A percentile compares a stretch with the other conserved stretches of the same genome.
These are phyloP conservation scores for Hemileccinum rubropunctum DNA, from an alignment of 768 basidiomycete species.

Conservation along the genomic window DNA sequence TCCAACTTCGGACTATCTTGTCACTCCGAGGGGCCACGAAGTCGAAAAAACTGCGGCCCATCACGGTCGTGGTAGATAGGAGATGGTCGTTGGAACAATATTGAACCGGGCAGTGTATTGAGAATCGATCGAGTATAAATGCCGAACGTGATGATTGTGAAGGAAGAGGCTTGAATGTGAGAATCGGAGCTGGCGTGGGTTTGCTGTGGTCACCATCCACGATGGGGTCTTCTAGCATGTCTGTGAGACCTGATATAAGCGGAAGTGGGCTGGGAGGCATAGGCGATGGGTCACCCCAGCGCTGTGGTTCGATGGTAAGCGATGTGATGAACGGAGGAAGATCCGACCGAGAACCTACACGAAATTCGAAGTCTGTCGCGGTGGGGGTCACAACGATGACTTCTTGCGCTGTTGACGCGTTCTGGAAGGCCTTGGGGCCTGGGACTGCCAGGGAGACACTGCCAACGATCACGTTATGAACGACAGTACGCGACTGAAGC, in stretches of 20 bases:
- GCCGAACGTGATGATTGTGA: conserved; percentile 72
- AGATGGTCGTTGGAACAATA: conserved; percentile 77
- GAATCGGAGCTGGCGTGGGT: conserved; percentile 19
- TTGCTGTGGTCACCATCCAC: conserved; percentile 4
- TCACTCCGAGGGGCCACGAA: conserved; percentile 68
- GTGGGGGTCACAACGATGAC: conserved; percentile 68
- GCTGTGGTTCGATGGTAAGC: conserved; percentile 35
- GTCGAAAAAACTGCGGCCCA: conserved; percentile 71
- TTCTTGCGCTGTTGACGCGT: conserved; percentile 81
- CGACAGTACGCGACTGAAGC: conserved; percentile 57
- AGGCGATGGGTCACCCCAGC: conserved; percentile 68
- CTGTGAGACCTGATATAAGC: conserved; percentile 19
- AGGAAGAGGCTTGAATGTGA: conserved; percentile 62
- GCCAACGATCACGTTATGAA: conserved; percentile 71
- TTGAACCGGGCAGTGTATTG: conserved; percentile 57
- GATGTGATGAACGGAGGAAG: conserved; percentile 2
- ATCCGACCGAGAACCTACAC: conserved; percentile 36
- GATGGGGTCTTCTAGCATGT: conserved; percentile 9
- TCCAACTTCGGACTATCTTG: conserved; percentile 65
- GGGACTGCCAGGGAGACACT: conserved; percentile 77
- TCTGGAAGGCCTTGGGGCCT: conserved; percentile 73
- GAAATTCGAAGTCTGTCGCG: conserved; percentile 51
- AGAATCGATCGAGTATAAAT: conserved; percentile 81
- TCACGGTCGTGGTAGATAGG: conserved; percentile 53
- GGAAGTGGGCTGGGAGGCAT: conserved; percentile 52